Evolutionary conservation across 176 grass and related monocot species (phyloP).

Genomic region (Elaeis guineensis): DNA sequence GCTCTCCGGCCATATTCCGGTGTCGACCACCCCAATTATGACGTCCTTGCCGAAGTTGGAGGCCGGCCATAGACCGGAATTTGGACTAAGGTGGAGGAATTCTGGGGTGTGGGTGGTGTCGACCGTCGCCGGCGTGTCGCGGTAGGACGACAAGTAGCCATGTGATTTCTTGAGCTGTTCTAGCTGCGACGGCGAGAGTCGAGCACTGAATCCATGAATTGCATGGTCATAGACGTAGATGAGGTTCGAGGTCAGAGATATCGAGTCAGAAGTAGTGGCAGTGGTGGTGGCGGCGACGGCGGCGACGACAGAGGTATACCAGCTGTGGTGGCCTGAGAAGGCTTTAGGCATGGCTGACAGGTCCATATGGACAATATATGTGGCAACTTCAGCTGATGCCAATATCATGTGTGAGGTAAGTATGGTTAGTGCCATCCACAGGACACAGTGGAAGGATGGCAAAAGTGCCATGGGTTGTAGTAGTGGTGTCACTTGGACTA

Average conservation of each 20-base stretch:
- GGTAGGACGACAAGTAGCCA: constrained; percentile 32
- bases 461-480: no score
- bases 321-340: constrained; percentile 12
- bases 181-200: constrained; percentile 18
- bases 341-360: constrained; percentile 27
- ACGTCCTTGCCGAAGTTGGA: constrained; percentile 37
- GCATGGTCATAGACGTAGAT: constrained; percentile 38
- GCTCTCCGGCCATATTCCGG: constrained; percentile 43
- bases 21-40: constrained; percentile 49
- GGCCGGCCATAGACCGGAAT: constrained; percentile 25
- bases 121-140: constrained; percentile 7
- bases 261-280: constrained; percentile 30
- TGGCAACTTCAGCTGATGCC: neutral
- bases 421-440: no score
- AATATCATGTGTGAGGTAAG: no score
- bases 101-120: constrained; percentile 47
- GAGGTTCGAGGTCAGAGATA: neutral
- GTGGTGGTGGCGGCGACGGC: constrained; percentile 3
- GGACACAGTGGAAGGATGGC: no score
- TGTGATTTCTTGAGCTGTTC: neutral
- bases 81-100: constrained; percentile 25
- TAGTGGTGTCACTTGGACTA: no score
- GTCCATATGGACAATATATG: constrained; percentile 56
- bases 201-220: constrained; percentile 39
- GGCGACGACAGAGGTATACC: constrained; percentile 29